phyloP scores from a whole-genome alignment of 2,329 filamentous ascomycete genomes.

The Verticillium albo-atrum region DNA sequence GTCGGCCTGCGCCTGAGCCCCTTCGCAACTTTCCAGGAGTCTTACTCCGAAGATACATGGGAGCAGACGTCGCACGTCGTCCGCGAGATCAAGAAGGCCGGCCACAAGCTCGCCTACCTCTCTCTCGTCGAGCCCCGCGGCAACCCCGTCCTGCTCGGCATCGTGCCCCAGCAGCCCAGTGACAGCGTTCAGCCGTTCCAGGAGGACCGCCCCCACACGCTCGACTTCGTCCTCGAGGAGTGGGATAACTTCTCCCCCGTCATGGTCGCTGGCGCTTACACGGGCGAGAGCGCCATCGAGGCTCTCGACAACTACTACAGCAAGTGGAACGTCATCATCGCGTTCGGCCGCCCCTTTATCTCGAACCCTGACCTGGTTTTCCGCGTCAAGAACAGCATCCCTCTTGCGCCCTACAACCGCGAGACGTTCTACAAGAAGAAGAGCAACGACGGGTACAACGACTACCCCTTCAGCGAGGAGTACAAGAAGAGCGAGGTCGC shows the following conservation, averaged over 20 bases:
- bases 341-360: slow-evolving; percentile 32
- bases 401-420: slow-evolving; percentile 31
- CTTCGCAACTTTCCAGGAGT: slow-evolving; percentile 17
- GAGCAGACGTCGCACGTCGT: slow-evolving; percentile 23
- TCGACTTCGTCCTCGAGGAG: slow-evolving; percentile 22
- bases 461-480: slow-evolving; percentile 21
- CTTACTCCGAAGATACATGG: slow-evolving; percentile 17
- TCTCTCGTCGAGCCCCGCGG: slow-evolving; percentile 30
- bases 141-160: slow-evolving; percentile 11
- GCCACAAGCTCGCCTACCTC: slow-evolving; percentile 26
- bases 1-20: slow-evolving; percentile 33
- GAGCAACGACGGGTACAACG: slow-evolving; percentile 20
- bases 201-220: slow-evolving; percentile 11
- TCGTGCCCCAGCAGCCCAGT: slow-evolving; percentile 8
- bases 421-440: slow-evolving; percentile 31
- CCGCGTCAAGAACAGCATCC: slow-evolving; percentile 29
- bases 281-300: slow-evolving; percentile 14
- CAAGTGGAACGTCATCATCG: slow-evolving; percentile 20
- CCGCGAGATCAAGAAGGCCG: slow-evolving; percentile 15
- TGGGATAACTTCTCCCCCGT: slow-evolving; percentile 23
- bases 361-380: slow-evolving; percentile 37
- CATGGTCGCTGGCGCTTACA: slow-evolving; percentile 23
- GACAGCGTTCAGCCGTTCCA: slow-evolving; percentile 12
- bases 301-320: slow-evolving; percentile 20
- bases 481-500: not conserved